Percentiles rank a stretch among this genome's conserved stretches.
These are phyloP conservation scores for Vitis riparia DNA, from an alignment of 164 flowering plant species.

Conservation along the genomic window DNA sequence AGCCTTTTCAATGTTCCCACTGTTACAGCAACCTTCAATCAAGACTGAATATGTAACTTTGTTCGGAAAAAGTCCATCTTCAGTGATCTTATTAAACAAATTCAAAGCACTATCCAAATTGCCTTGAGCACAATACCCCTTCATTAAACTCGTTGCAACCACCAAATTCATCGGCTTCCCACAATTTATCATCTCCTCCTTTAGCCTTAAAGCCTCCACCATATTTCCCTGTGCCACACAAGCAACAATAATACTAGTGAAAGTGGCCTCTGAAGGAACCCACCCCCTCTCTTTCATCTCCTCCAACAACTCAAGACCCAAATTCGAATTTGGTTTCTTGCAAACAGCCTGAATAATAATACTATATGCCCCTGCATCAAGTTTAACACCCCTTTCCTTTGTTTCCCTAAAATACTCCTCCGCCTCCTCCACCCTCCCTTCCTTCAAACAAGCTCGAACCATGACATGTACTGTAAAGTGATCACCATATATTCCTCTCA, in stretches of 20 bases:
- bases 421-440: slow-evolving; percentile 52
- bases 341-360: slow-evolving; percentile 52
- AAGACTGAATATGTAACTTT: slow-evolving; percentile 55
- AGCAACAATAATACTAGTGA: slow-evolving; percentile 45
- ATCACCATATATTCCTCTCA: slow-evolving; percentile 40
- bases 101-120: slow-evolving; percentile 52
- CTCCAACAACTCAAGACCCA: slow-evolving; percentile 50
- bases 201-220: slow-evolving; percentile 52
- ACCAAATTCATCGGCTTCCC: slow-evolving; percentile 57
- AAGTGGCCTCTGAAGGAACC: slow-evolving; percentile 54
- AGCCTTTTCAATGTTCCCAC: slow-evolving; percentile 56
- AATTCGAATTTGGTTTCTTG: slow-evolving; percentile 33
- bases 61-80: slow-evolving; percentile 57
- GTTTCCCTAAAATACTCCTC: slow-evolving; percentile 46
- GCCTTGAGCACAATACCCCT: slow-evolving; percentile 56
- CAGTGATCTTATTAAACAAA: slow-evolving; percentile 38
- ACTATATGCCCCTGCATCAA: slow-evolving; percentile 39
- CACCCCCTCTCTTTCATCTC: slow-evolving; percentile 70
- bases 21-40: slow-evolving; percentile 62
- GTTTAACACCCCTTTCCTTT: slow-evolving; percentile 40
- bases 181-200: slow-evolving; percentile 63
- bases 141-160: slow-evolving; percentile 65
- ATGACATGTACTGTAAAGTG: slow-evolving; percentile 36
- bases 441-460: slow-evolving; percentile 57
- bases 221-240: slow-evolving; percentile 64